Percentiles rank a stretch among this genome's conserved stretches.
Evolutionary conservation across 768 basidiomycete genomes (phyloP).

Genomic region (Dacryopinax spathularia): DNA sequence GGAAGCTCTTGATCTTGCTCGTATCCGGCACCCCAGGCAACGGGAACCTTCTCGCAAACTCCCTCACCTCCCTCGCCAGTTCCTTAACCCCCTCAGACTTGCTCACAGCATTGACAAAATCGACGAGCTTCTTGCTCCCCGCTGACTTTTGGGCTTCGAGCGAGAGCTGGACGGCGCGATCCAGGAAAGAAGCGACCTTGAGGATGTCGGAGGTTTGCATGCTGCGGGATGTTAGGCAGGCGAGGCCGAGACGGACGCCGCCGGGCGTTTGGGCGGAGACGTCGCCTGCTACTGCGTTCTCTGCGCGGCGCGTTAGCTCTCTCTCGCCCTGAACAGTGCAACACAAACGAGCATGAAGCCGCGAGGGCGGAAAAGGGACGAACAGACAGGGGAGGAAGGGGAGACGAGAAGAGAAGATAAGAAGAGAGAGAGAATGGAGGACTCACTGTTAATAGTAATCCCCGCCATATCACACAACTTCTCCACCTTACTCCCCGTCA

Average conservation of each 20-base stretch:
- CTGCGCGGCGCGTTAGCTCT: constrained; percentile 25
- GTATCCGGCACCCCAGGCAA: constrained; percentile 67
- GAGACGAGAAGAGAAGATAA: neutral
- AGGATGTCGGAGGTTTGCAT: constrained; percentile 83
- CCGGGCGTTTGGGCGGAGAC: constrained; percentile 87
- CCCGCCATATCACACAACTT: constrained; percentile 94
- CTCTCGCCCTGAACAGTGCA: too few relatives aligned
- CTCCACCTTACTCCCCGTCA: constrained; percentile 98
- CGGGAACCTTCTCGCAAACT: constrained; percentile 82
- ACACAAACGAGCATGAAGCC: too few relatives aligned
- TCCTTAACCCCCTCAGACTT: constrained; percentile 51
- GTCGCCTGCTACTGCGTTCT: constrained; percentile 96
- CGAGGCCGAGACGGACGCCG: constrained; percentile 90
- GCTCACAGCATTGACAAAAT: constrained; percentile 76
- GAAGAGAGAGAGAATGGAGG: neutral
- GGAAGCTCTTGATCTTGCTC: constrained; percentile 23
- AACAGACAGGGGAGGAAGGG: neutral
- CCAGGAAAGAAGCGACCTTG: constrained; percentile 76
- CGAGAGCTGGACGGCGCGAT: constrained; percentile 86
- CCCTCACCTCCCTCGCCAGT: constrained; percentile 53
- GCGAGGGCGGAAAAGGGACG: too few relatives aligned
- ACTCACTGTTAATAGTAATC: constrained; percentile 88
- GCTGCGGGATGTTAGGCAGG: constrained; percentile 86
- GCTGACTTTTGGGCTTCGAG: constrained; percentile 86
- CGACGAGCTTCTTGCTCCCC: constrained; percentile 86